Base-by-base conservation (phyloP, 169 alveolate species). In the Plasmodium sp. region DNA sequence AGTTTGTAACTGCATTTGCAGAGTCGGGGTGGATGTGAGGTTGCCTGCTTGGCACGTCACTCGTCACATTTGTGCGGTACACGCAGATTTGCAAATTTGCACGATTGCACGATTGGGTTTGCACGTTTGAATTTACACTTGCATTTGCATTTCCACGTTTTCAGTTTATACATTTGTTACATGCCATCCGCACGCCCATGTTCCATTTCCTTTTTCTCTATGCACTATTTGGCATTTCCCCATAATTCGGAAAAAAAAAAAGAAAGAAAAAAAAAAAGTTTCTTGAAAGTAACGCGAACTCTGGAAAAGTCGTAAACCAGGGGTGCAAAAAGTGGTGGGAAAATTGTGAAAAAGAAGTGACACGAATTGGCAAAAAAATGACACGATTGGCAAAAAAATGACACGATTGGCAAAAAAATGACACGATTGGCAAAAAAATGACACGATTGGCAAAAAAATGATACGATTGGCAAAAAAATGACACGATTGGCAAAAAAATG, bases 141-240 rank as follows among this genome's bases (percentile, higher is more conserved):
- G 16, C 77, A 62, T 22, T 22, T 22, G 27, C 34, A 1, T 62
- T 67, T 67, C 9, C 62, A 51, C 1, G 62, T 51, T 51, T 51
- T 14, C 62, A 51, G 7, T 12, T 51, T 51, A 51, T 51, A 51
- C n/a, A 51, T 51, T 51, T 14, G 22, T 51, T 51, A 16, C 62
- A 51, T 16, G 27, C 27, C 62, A 51, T 51, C 51, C 51, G 18
- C 43, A 72, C 81, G 2, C 43, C 14, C 45, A 43, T 81, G 22
- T 7, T 48, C 41, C n/a, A 9, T 81, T 82, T 82, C 33, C 18
- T 71, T 84, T 67, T 71, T 27, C 73, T 67, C 67, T 34, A 54
- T 71, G 83, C 92, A 84, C 92, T 84, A 41, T 84, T 41, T 36
- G 75, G 92, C 92, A 84, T 72, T 72, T 84, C 45, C 31, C 72